Conservation (phyloP, 495 filamentous ascomycete species). For the Trypethelium eluteriae region DNA sequence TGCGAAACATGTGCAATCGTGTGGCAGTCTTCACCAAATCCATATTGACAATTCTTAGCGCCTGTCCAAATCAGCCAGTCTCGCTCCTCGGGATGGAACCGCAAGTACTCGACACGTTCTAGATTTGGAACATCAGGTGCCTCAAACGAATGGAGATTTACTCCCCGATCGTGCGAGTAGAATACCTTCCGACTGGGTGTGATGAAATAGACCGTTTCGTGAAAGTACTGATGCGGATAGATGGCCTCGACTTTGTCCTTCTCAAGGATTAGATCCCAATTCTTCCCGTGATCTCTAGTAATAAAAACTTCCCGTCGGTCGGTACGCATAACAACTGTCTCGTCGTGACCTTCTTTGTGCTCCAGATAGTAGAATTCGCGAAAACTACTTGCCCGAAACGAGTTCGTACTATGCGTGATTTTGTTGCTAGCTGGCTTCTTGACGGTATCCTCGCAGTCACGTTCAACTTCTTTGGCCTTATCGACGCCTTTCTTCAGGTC, state of each 20-base stretch:
- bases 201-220: constrained; percentile 77
- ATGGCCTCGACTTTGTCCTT: constrained; percentile 56
- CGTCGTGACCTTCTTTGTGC: constrained; percentile 57
- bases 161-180: constrained; percentile 70
- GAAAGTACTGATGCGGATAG: constrained; percentile 66
- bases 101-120: constrained; percentile 45
- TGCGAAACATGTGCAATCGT: constrained; percentile 59
- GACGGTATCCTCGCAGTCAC: constrained; percentile 45
- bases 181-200: constrained; percentile 59
- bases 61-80: constrained; percentile 93
- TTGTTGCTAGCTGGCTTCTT: constrained; percentile 50
- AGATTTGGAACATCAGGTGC: constrained; percentile 46
- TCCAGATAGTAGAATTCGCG: constrained; percentile 75
- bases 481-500: constrained; percentile 45
- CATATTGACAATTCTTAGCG: constrained; percentile 45
- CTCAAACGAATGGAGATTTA: constrained; percentile 59
- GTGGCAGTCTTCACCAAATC: constrained; percentile 50
- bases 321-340: constrained; percentile 79
- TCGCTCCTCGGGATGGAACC: constrained; percentile 71
- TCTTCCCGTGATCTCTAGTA: constrained; percentile 78
- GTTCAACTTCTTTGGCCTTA: constrained; percentile 55
- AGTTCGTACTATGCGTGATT: constrained; percentile 47
- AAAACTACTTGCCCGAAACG: constrained; percentile 51
- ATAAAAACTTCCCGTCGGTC: constrained; percentile 56
- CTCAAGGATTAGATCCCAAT: constrained; percentile 60